Percentiles rank a stretch among this genome's conserved stretches.
phyloP scores from a whole-genome alignment of 768 basidiomycete genomes.

The Lanmaoa rubissima region DNA sequence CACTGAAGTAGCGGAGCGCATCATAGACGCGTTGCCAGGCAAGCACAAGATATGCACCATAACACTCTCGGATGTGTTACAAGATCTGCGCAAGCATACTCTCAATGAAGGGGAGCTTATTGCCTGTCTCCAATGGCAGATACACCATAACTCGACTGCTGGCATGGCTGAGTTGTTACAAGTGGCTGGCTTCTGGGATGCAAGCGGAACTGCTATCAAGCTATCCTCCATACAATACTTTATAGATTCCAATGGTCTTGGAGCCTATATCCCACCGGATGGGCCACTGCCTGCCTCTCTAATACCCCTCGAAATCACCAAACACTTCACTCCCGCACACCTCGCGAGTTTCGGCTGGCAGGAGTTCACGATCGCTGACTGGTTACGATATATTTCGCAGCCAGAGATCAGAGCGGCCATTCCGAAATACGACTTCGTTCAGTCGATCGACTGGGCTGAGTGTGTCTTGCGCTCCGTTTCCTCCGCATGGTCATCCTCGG shows the following conservation, averaged over 20 bases:
- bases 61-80: not conserved
- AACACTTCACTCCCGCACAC: slow-evolving; percentile 47
- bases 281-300: slow-evolving; percentile 75
- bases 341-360: slow-evolving; percentile 69
- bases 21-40: slow-evolving; percentile 27
- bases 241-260: slow-evolving; percentile 47
- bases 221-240: slow-evolving; percentile 64
- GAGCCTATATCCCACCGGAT: slow-evolving; percentile 60
- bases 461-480: slow-evolving; percentile 61
- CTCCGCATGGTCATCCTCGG: slow-evolving; percentile 61
- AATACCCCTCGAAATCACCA: slow-evolving; percentile 57
- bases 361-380: slow-evolving; percentile 69
- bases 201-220: slow-evolving; percentile 53
- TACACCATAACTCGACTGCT: not conserved
- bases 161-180: not conserved
- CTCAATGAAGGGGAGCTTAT: slow-evolving; percentile 7
- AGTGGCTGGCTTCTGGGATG: slow-evolving; percentile 40
- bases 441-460: slow-evolving; percentile 74
- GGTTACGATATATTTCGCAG: slow-evolving; percentile 62
- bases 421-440: slow-evolving; percentile 54
- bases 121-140: slow-evolving; percentile 6
- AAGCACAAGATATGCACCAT: not conserved
- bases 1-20: slow-evolving; percentile 50
- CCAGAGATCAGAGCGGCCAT: slow-evolving; percentile 38
- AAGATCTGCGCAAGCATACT: not conserved